These are phyloP conservation scores for Chaetoscypha palmicola DNA, from an alignment of 2,329 filamentous ascomycete species.

Conservation along the genomic window DNA sequence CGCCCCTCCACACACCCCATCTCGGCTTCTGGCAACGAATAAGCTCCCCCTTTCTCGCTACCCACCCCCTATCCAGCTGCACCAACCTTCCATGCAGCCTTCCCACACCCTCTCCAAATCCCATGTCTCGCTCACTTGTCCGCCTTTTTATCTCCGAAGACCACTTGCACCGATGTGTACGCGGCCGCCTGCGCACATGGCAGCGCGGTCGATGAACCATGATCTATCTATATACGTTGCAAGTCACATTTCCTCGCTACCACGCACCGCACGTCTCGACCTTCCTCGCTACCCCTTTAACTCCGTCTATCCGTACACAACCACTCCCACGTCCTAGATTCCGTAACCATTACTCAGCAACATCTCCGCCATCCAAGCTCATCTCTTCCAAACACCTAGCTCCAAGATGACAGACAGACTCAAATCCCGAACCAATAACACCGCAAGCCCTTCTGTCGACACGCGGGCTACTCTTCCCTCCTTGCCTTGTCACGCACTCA, in stretches of 20 bases:
- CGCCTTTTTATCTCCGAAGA: conserved; percentile 8
- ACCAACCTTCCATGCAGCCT: conserved; percentile 2
- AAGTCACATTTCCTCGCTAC: too few relatives aligned
- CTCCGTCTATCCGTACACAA: not conserved
- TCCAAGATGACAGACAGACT: too few relatives aligned
- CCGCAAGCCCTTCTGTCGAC: too few relatives aligned
- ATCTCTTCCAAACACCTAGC: too few relatives aligned
- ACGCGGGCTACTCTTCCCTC: too few relatives aligned
- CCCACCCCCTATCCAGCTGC: not conserved
- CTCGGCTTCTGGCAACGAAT: conserved; percentile 2
- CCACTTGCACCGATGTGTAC: not conserved
- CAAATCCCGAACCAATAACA: too few relatives aligned
- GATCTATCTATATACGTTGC: too few relatives aligned
- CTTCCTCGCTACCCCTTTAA: not conserved
- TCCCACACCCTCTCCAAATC: not conserved
- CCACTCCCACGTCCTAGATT: too few relatives aligned
- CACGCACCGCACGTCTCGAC: not conserved
- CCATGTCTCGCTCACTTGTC: not conserved
- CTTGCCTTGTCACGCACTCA: too few relatives aligned
- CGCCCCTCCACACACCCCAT: not conserved
- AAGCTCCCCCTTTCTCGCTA: not conserved
- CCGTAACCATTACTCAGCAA: conserved; percentile 4
- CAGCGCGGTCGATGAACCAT: too few relatives aligned
- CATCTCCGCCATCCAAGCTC: not conserved
- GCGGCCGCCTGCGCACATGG: conserved; percentile 1